Evolutionary conservation across 2,329 filamentous ascomycete genomes (phyloP).

Genomic region (Trichoderma afroharzianum): DNA sequence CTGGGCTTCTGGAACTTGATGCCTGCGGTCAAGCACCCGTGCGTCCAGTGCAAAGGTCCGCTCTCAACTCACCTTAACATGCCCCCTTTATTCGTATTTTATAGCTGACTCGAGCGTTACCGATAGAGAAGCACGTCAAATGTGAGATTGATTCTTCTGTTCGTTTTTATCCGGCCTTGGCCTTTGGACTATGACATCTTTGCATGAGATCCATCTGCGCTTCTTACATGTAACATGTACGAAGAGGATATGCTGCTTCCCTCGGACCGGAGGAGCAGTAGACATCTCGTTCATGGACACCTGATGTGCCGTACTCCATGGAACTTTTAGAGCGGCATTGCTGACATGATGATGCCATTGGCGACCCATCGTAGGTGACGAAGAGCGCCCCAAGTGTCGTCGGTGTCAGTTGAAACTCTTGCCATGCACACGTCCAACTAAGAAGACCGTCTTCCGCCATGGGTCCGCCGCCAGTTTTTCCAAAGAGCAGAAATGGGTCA

Average conservation of each 20-base stretch:
- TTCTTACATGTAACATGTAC: background rate
- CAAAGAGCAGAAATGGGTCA: conserved; percentile 37
- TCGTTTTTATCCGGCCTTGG: background rate
- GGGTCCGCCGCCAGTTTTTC: conserved; percentile 32
- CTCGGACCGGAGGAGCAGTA: too few species aligned
- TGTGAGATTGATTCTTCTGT: conserved; percentile 25
- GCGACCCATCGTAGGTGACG: conserved; percentile 31
- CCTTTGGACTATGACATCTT: background rate
- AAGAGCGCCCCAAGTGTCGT: conserved; percentile 35
- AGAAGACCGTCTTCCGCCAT: conserved; percentile 37
- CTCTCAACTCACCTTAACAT: background rate
- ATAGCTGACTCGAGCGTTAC: background rate
- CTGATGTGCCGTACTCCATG: background rate
- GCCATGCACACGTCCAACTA: conserved; percentile 33
- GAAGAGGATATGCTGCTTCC: background rate
- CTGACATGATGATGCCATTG: background rate
- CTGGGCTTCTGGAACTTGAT: conserved; percentile 20
- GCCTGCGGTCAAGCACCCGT: conserved; percentile 34
- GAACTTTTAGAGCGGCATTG: background rate
- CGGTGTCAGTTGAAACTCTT: conserved; percentile 34
- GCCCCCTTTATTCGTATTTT: background rate
- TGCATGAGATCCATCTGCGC: background rate
- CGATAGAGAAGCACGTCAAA: conserved; percentile 35
- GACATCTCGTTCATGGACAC: background rate
- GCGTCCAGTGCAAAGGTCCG: conserved; percentile 35